Evolutionary conservation across 352 stramenopile genomes (phyloP), one percentile per base, ranked within the genome.

Genomic region (Phytophthora sp.): DNA sequence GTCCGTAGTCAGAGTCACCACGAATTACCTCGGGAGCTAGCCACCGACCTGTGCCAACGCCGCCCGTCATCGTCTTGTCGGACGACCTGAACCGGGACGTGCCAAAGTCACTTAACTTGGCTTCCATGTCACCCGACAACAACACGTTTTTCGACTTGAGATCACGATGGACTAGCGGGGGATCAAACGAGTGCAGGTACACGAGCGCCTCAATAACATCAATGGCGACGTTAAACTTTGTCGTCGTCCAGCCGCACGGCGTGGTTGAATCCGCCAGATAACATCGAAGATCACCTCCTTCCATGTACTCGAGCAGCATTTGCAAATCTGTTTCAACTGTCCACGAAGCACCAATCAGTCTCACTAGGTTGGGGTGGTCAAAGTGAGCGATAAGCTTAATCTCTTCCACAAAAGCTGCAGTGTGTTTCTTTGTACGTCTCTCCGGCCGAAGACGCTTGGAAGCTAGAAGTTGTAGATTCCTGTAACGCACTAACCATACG

Each of bases 101-200:
- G 5, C 69, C 69, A 51, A 77, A 77, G 45, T 74, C 64, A 7
- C 56, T 71, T 23, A 77, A 29, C 49, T 77, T 73, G 18, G 54
- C 58, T 20, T 44, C 52, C 21, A 74, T 58, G 26, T 64, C 50
- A 4, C 24, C 18, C 2, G 52, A 57, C 1, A 88, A 51, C 27
- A 90, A 36, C 33, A 88, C 75, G 23, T 87, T 87, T 1, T 74
- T 69, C 1, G 79, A 84, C 39, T 86, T 88, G 46, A 90, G 59
- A 31, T 88, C 79, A 7, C 79, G 79, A 36, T 88, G 79, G 4
- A 90, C 53, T 1, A 90, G 35, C 4, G 76, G 61, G 16, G 64
- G 61, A 16, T 56, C 33, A 24, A 77, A 69, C 18, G 66, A 71
- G 42, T 85, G 76, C 6, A 85, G n/a, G 27, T 75, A 85, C 27